phyloP scores from a whole-genome alignment of 805 yeast genomes.

The Wickerhamomyces hampshirensis region DNA sequence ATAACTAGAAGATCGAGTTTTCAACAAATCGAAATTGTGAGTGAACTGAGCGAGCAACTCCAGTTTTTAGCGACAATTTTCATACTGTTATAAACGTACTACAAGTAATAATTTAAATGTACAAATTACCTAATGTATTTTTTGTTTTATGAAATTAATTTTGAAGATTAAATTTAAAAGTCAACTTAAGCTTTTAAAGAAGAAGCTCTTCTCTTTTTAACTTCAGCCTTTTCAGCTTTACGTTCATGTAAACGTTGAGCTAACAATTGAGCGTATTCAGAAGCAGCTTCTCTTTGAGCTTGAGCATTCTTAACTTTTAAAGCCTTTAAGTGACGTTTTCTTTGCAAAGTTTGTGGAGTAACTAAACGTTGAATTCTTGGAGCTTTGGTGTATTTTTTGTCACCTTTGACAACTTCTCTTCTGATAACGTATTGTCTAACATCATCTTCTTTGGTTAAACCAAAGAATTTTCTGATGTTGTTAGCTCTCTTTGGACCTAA shows the following conservation, averaged over 20 bases:
- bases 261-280: conserved; percentile 98
- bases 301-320: conserved; percentile 95
- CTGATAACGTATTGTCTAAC: conserved; percentile 85
- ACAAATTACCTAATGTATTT: conserved; percentile 12
- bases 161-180: conserved; percentile 3
- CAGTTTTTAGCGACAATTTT: too few relatives aligned
- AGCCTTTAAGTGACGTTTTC: conserved; percentile 96
- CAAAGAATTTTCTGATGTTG: conserved; percentile 99
- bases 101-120: too few relatives aligned
- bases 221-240: conserved; percentile 97
- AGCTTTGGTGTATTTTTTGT: conserved; percentile 98
- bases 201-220: conserved; percentile 99
- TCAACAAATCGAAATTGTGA: too few relatives aligned
- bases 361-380: conserved; percentile 99
- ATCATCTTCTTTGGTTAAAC: conserved; percentile 77
- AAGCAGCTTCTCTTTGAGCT: conserved; percentile 99
- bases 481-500: conserved; percentile 99
- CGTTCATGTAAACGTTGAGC: conserved; percentile 98
- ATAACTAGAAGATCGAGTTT: conserved; percentile 14
- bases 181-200: conserved; percentile 77
- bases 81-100: too few relatives aligned
- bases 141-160: conserved; percentile 2
- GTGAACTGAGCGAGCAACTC: too few relatives aligned
- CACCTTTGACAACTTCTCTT: conserved; percentile 98
- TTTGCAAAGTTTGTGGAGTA: conserved; percentile 98